phyloP scores from a whole-genome alignment of 2,329 filamentous ascomycete genomes.

The Teratosphaeriaceae sp. region DNA sequence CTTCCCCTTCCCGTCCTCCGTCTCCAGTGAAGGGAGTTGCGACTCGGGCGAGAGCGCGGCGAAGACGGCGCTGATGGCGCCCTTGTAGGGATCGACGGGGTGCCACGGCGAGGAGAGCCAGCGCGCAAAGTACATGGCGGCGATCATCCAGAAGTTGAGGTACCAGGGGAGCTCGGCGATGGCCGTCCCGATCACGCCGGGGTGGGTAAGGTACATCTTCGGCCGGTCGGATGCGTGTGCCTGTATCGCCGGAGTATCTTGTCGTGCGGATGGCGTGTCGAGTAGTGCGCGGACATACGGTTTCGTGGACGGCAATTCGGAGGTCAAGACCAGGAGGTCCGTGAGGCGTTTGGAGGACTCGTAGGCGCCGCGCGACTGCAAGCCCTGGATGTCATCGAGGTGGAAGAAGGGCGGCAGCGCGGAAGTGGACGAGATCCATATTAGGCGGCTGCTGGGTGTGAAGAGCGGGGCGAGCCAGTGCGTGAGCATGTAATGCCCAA shows the following conservation, averaged over 20 bases:
- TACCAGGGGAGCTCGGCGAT: slow-evolving; percentile 69
- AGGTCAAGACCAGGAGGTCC: slow-evolving; percentile 73
- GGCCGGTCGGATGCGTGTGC: too few species aligned
- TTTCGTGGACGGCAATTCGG: slow-evolving; percentile 56
- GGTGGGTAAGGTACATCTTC: slow-evolving; percentile 72
- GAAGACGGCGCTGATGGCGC: slow-evolving; percentile 71
- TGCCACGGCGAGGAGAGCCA: slow-evolving; percentile 88
- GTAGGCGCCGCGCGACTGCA: slow-evolving; percentile 61
- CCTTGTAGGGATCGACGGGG: slow-evolving; percentile 65
- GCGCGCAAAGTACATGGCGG: slow-evolving; percentile 64
- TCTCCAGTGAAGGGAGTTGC: slow-evolving; percentile 51
- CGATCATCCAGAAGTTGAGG: slow-evolving; percentile 62
- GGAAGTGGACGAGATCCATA: slow-evolving; percentile 86
- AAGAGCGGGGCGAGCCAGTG: slow-evolving; percentile 76
- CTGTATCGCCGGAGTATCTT: slow-evolving; percentile 15
- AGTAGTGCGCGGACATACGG: slow-evolving; percentile 55
- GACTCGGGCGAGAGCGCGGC: slow-evolving; percentile 62
- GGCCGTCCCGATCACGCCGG: slow-evolving; percentile 75
- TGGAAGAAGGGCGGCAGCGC: slow-evolving; percentile 53
- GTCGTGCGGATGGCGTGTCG: slow-evolving; percentile 30
- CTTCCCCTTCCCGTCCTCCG: slow-evolving; percentile 55
- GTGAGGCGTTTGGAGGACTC: slow-evolving; percentile 83
- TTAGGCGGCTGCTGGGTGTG: slow-evolving; percentile 52
- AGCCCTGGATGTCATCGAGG: slow-evolving; percentile 67
- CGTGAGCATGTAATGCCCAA: slow-evolving; percentile 86